A percentile compares a stretch with the other conserved stretches of the same genome.
Evolutionary conservation across 805 yeast genomes (phyloP).

Genomic region (Metschnikowia sp.): DNA sequence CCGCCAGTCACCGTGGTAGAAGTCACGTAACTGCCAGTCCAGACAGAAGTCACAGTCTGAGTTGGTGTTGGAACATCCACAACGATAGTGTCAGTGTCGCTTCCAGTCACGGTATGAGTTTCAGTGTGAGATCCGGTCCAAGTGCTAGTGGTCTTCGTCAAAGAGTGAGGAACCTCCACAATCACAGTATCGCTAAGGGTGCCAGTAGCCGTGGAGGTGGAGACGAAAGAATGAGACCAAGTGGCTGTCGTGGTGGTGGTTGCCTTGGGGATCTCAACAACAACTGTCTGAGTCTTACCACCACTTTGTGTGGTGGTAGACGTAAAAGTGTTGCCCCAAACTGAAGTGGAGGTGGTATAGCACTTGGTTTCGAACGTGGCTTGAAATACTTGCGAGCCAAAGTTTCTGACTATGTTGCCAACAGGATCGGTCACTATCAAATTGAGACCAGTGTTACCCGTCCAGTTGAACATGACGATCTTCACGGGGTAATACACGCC

Average conservation of each 20-base stretch:
- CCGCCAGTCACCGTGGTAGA: slow-evolving; percentile 7
- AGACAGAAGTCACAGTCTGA: slow-evolving; percentile 6
- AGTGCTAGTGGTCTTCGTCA: slow-evolving; percentile 3
- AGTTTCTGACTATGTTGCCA: slow-evolving; percentile 1
- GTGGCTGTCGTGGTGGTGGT: slow-evolving; percentile 12
- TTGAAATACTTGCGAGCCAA: slow-evolving; percentile 11
- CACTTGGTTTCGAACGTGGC: slow-evolving; percentile 6
- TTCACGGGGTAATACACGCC: slow-evolving; percentile 15
- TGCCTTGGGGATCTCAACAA: slow-evolving; percentile 14
- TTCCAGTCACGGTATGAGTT: slow-evolving; percentile 10
- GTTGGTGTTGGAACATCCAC: slow-evolving; percentile 7
- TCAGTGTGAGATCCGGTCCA: slow-evolving; percentile 12
- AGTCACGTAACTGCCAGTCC: slow-evolving; percentile 3
- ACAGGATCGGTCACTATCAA: slow-evolving; percentile 4
- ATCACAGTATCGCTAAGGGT: slow-evolving; percentile 5
- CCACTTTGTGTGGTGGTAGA: slow-evolving; percentile 9
- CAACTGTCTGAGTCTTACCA: slow-evolving; percentile 10
- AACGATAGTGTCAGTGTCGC: slow-evolving; percentile 8
- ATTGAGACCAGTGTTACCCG: slow-evolving; percentile 11
- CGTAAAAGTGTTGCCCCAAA: slow-evolving; percentile 7
- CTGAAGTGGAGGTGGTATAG: slow-evolving; percentile 4
- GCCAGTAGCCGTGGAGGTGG: slow-evolving; percentile 1
- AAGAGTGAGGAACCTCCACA: slow-evolving; percentile 8
- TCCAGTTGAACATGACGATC: slow-evolving; percentile 18
- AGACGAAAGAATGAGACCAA: neutral